Conservation (phyloP, 2,329 filamentous ascomycete genomes). For the Alternaria ethzedia region DNA sequence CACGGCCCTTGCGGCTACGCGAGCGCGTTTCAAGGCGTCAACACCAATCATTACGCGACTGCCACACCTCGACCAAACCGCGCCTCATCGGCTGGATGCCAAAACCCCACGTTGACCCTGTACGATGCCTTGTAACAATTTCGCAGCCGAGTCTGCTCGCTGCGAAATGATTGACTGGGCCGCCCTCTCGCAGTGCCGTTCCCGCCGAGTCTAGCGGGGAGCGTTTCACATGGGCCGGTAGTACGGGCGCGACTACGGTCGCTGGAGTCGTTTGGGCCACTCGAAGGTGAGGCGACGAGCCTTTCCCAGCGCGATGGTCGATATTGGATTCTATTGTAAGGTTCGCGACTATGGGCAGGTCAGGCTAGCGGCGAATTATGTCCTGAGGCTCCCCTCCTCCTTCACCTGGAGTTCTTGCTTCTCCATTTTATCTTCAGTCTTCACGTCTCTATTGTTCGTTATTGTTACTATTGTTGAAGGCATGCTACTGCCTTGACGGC, state of each 20-base stretch:
- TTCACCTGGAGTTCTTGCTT: conserved; percentile 24
- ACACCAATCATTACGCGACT: conserved; percentile 45
- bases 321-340: conserved; percentile 37
- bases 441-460: conserved; percentile 39
- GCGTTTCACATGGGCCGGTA: conserved; percentile 36
- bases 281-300: conserved; percentile 33
- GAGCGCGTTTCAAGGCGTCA: conserved; percentile 34
- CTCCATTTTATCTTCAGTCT: conserved; percentile 21
- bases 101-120: conserved; percentile 13
- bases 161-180: conserved; percentile 21
- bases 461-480: conserved; percentile 48
- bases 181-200: conserved; percentile 13
- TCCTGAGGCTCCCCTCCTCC: conserved; percentile 22
- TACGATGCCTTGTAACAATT: conserved; percentile 4
- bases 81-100: conserved; percentile 31
- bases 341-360: conserved; percentile 33
- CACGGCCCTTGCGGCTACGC: conserved; percentile 27
- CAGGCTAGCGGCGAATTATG: conserved; percentile 26
- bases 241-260: conserved; percentile 23
- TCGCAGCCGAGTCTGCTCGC: conserved; percentile 12
- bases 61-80: conserved; percentile 34
- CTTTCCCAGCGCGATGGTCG: conserved; percentile 35
- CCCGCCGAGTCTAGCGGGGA: conserved; percentile 19
- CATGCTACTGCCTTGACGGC: conserved; percentile 45
- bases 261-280: conserved; percentile 43